Evolutionary conservation across 306 rosid species (phyloP).

Genomic region (Castanea mollissima): DNA sequence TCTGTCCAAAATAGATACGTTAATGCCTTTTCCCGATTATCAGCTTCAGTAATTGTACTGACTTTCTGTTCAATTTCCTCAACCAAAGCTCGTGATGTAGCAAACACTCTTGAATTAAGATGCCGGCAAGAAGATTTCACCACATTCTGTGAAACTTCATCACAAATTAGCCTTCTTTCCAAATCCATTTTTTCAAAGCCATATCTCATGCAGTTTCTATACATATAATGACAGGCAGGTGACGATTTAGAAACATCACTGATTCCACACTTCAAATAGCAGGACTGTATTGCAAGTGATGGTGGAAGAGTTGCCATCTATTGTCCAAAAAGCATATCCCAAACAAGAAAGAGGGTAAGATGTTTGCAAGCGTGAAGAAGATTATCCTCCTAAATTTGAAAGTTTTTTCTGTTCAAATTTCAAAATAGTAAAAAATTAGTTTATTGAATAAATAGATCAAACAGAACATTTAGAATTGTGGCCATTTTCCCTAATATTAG

Average conservation of each 20-base stretch:
- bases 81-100: constrained; percentile 44
- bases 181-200: constrained; percentile 29
- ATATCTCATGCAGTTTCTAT: constrained; percentile 14
- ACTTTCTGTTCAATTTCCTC: constrained; percentile 35
- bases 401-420: constrained; percentile 1
- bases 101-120: constrained; percentile 30
- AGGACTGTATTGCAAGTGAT: constrained; percentile 28
- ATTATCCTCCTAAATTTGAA: constrained; percentile 8
- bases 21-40: constrained; percentile 39
- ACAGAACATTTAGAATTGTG: background rate
- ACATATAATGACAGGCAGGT: constrained; percentile 20
- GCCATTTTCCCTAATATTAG: background rate
- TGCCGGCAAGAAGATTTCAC: constrained; percentile 8
- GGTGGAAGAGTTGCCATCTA: constrained; percentile 57
- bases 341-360: constrained; percentile 16
- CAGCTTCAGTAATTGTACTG: constrained; percentile 23
- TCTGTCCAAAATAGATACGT: constrained; percentile 76
- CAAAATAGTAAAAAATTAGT: background rate
- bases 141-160: constrained; percentile 24
- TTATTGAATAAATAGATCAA: background rate
- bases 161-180: constrained; percentile 30
- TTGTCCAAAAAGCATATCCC: constrained; percentile 13
- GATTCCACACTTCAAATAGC: constrained; percentile 22
- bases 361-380: constrained; percentile 3
- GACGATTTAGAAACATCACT: constrained; percentile 25